A percentile compares a stretch with the other conserved stretches of the same genome.
Conservation (phyloP, 2,329 filamentous ascomycete species). For the Trichothecium sympodiale region DNA sequence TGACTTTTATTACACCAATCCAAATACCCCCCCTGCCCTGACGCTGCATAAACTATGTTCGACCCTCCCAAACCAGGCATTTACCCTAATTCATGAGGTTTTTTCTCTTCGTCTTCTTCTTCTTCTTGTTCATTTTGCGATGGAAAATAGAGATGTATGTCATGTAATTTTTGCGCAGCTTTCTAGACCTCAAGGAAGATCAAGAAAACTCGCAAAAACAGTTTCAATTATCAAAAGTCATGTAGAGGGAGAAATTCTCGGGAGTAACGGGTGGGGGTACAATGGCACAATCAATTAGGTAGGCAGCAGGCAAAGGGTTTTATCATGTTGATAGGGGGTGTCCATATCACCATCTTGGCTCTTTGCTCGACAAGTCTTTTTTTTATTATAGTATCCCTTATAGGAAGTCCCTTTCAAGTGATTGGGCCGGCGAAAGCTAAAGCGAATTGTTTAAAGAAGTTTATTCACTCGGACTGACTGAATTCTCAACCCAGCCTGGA, state of each 20-base stretch:
- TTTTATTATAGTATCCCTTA: not conserved
- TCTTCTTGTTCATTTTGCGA: constrained; percentile 6
- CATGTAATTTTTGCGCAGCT: constrained; percentile 3
- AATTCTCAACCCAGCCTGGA: too few species aligned
- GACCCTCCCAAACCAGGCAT: not conserved
- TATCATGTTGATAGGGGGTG: too few species aligned
- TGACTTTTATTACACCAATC: constrained; percentile 11
- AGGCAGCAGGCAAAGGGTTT: too few species aligned
- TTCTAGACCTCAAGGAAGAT: not conserved
- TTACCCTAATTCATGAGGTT: constrained; percentile 4
- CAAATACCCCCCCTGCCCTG: constrained; percentile 4
- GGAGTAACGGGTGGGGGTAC: constrained; percentile 25
- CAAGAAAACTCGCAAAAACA: constrained; percentile 17
- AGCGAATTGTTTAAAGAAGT: too few species aligned
- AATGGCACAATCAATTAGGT: constrained; percentile 7
- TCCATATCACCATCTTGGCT: too few species aligned
- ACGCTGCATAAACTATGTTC: constrained; percentile 1
- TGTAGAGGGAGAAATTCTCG: constrained; percentile 23
- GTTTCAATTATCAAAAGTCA: constrained; percentile 21
- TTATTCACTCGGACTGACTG: too few species aligned
- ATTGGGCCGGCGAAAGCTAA: too few species aligned
- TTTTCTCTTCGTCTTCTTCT: constrained; percentile 5
- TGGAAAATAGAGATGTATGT: constrained; percentile 23
- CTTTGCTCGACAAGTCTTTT: not conserved
- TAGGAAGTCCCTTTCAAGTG: not conserved